These are phyloP conservation scores for Neonectria neomacrospora DNA, from an alignment of 2,329 filamentous ascomycete genomes.

Conservation along the genomic window DNA sequence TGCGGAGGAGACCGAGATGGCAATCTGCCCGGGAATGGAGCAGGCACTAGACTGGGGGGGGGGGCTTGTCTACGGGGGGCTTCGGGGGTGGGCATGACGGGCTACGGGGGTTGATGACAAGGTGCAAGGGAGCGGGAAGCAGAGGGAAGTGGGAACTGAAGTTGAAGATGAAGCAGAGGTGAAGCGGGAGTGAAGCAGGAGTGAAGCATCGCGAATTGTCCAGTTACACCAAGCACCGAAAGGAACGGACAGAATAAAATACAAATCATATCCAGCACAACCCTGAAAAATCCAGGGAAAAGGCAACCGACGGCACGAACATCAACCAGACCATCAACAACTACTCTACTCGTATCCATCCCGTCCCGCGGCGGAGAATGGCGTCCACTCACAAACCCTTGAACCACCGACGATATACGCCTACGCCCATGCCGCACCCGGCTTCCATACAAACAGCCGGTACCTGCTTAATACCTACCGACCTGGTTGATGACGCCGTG, in stretches of 20 bases:
- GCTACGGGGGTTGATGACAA: background rate
- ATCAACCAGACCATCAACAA: too few species aligned
- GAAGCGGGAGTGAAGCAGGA: background rate
- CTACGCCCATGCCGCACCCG: background rate
- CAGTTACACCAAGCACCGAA: background rate
- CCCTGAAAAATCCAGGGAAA: too few species aligned
- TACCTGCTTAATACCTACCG: background rate
- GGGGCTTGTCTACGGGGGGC: background rate
- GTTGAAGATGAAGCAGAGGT: background rate
- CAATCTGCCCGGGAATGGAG: background rate
- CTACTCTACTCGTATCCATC: too few species aligned
- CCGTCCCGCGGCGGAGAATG: too few species aligned
- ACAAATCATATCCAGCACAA: too few species aligned
- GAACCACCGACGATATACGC: background rate
- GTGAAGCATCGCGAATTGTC: background rate
- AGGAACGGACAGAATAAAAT: too few species aligned
- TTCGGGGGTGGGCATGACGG: background rate
- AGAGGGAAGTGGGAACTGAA: background rate
- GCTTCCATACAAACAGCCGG: background rate
- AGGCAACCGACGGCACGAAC: too few species aligned
- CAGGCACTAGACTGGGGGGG: background rate
- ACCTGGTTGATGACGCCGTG: background rate
- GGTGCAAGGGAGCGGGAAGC: too few species aligned
- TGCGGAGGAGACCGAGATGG: slow-evolving; percentile 7
- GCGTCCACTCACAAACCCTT: background rate